phyloP scores from a whole-genome alignment of 345 rosid species.

The Ricinus communis region DNA sequence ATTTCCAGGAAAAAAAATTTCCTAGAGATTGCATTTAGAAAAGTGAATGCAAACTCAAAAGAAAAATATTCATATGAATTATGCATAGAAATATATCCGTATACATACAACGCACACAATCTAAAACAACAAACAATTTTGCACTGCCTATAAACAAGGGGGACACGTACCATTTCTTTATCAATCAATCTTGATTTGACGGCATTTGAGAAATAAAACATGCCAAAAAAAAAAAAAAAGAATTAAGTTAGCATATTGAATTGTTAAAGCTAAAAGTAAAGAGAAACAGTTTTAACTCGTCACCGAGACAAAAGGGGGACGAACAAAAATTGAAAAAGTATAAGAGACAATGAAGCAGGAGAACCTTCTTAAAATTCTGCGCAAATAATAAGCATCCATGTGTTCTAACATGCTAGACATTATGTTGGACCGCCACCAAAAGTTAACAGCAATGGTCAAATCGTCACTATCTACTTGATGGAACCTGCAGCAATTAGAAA shows the following conservation, averaged over 20 bases:
- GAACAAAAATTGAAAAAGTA: conserved; percentile 2
- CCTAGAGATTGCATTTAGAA: background rate
- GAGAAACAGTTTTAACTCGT: background rate
- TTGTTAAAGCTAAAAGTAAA: conserved; percentile 16
- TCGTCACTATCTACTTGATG: conserved; percentile 85
- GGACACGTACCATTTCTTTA: conserved; percentile 74
- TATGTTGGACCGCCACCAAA: conserved; percentile 81
- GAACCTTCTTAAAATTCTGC: conserved; percentile 72
- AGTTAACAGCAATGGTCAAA: conserved; percentile 78
- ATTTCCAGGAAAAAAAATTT: too few relatives aligned
- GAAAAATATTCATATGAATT: background rate
- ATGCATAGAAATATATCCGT: background rate
- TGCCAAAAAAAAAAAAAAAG: conserved; percentile 19
- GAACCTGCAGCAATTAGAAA: conserved; percentile 57
- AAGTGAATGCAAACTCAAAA: too few relatives aligned
- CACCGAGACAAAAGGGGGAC: background rate
- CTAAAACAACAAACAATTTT: conserved; percentile 1
- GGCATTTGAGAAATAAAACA: conserved; percentile 21
- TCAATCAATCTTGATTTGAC: conserved; percentile 61
- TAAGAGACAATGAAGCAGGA: conserved; percentile 11
- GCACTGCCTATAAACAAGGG: conserved; percentile 5
- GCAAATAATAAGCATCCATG: conserved; percentile 87
- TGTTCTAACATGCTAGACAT: conserved; percentile 67
- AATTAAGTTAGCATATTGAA: conserved; percentile 28
- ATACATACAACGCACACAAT: background rate